Evolutionary conservation across 192 early-diverging fungal genomes (phyloP).

Genomic region (Obelidium mucronatum): DNA sequence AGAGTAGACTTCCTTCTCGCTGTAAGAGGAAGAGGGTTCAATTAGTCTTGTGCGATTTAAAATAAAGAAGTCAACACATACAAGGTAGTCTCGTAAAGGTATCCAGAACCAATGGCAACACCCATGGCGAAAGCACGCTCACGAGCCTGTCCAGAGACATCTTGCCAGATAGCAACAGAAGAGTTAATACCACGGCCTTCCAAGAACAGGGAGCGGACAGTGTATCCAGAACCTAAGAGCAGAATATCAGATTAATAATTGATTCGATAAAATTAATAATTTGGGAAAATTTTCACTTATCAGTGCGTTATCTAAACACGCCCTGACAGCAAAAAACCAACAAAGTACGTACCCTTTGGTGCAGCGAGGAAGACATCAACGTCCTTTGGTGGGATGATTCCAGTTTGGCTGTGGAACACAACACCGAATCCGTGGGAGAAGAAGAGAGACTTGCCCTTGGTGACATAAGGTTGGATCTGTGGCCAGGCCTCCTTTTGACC

Average conservation of each 20-base stretch:
- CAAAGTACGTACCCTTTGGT: conserved; percentile 73
- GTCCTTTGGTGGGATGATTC: conserved; percentile 88
- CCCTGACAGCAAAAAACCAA: conserved; percentile 4
- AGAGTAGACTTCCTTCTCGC: conserved; percentile 94
- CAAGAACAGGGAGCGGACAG: conserved; percentile 94
- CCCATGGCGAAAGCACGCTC: conserved; percentile 92
- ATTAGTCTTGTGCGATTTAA: background rate
- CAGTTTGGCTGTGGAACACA: conserved; percentile 90
- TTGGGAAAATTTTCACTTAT: background rate
- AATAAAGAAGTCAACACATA: conserved; percentile 38
- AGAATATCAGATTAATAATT: background rate
- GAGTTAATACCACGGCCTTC: conserved; percentile 98
- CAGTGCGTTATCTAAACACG: too few species aligned
- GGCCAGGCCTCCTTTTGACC: conserved; percentile 92
- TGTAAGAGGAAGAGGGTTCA: conserved; percentile 17
- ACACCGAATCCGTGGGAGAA: conserved; percentile 98
- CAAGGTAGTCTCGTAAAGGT: conserved; percentile 98
- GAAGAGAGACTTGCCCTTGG: conserved; percentile 97
- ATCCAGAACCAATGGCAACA: conserved; percentile 94
- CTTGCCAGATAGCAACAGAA: conserved; percentile 94
- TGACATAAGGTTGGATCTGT: conserved; percentile 84
- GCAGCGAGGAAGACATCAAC: conserved; percentile 96
- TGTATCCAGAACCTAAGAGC: conserved; percentile 79
- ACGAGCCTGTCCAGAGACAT: conserved; percentile 91
- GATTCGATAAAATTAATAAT: conserved; percentile 11